phyloP scores from a whole-genome alignment of 345 rosid species.

The Crucihimalaya himalaica region DNA sequence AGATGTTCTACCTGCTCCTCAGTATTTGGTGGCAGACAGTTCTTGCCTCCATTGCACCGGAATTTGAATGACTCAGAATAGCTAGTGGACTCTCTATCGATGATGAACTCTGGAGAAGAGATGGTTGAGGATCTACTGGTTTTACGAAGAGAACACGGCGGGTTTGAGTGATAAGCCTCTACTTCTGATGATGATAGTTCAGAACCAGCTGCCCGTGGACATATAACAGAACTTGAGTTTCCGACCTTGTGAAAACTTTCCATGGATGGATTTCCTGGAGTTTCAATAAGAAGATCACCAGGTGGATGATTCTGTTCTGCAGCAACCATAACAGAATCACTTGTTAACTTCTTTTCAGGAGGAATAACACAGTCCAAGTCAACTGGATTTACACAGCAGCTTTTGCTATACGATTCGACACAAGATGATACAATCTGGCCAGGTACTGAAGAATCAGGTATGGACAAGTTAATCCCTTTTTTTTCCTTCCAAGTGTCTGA shows the following conservation, averaged over 20 bases:
- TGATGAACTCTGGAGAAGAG: constrained; percentile 41
- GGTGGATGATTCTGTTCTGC: constrained; percentile 42
- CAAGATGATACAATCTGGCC: constrained; percentile 37
- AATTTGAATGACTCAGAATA: constrained; percentile 39
- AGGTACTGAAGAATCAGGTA: constrained; percentile 43
- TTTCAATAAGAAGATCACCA: constrained; percentile 35
- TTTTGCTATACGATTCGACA: constrained; percentile 42
- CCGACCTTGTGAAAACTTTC: constrained; percentile 43
- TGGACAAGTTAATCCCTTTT: constrained; percentile 36
- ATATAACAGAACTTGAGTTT: constrained; percentile 38
- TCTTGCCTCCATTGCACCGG: constrained; percentile 40
- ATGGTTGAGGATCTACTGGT: constrained; percentile 36
- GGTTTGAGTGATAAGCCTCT: constrained; percentile 43
- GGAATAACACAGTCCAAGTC: constrained; percentile 44
- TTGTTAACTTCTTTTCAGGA: constrained; percentile 43
- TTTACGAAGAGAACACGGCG: constrained; percentile 32
- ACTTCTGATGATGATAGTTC: constrained; percentile 48
- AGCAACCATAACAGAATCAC: constrained; percentile 44
- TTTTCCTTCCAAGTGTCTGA: constrained; percentile 39
- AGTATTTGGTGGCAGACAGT: constrained; percentile 44
- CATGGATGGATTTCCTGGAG: constrained; percentile 45
- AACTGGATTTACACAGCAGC: constrained; percentile 38
- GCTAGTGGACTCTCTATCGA: constrained; percentile 44
- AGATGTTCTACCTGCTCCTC: constrained; percentile 57
- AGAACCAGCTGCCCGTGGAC: constrained; percentile 42